phyloP scores from a whole-genome alignment of 2,329 filamentous ascomycete species.

The Calonectria pauciramosa region DNA sequence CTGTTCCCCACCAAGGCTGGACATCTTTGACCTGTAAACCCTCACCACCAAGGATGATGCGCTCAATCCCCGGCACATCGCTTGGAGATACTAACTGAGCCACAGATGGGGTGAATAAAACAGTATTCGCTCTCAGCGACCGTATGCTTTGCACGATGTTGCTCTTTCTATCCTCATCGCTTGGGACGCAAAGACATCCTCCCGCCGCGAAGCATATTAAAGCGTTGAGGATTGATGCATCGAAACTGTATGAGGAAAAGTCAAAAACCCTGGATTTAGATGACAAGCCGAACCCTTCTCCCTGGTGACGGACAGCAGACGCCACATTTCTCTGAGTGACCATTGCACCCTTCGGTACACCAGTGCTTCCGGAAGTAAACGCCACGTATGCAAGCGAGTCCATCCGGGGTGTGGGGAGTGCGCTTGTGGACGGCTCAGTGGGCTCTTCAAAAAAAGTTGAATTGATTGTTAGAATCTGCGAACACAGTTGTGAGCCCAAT shows the following conservation, averaged over 20 bases:
- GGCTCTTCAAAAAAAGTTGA: not conserved
- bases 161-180: slow-evolving; percentile 9
- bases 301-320: slow-evolving; percentile 5
- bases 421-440: too few species aligned
- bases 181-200: slow-evolving; percentile 27
- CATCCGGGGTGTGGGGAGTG: slow-evolving; percentile 7
- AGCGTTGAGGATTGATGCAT: slow-evolving; percentile 24
- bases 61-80: not conserved
- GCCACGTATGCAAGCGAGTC: slow-evolving; percentile 28
- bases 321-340: slow-evolving; percentile 31
- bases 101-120: not conserved
- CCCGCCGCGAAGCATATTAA: slow-evolving; percentile 24
- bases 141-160: not conserved
- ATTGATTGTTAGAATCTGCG: not conserved
- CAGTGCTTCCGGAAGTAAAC: slow-evolving; percentile 46
- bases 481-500: not conserved
- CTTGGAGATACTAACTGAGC: not conserved
- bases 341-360: slow-evolving; percentile 41
- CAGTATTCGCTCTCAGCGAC: not conserved
- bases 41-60: not conserved
- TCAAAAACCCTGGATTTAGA: slow-evolving; percentile 6
- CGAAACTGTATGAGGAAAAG: slow-evolving; percentile 33
- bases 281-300: not conserved
- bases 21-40: not conserved
- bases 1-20: not conserved